These are phyloP conservation scores for Serpula lacrymans DNA, from an alignment of 768 basidiomycete genomes.

Conservation along the genomic window DNA sequence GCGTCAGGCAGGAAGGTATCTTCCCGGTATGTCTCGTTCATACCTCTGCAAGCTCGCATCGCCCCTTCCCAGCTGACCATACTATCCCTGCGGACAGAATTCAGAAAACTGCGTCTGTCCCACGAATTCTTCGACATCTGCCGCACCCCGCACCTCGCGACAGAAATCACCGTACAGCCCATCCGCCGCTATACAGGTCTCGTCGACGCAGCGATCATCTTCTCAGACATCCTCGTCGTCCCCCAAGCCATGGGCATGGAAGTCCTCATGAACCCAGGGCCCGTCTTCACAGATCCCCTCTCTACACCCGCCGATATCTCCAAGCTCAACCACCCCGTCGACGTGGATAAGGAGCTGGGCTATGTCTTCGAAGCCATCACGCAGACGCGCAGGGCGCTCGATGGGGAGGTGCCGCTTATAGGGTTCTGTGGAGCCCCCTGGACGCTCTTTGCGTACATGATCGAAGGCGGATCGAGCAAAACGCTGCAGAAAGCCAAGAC, in stretches of 20 bases:
- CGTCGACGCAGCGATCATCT: conserved; percentile 95
- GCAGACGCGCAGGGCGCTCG: conserved; percentile 71
- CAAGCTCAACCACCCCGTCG: conserved; percentile 59
- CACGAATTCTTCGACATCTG: conserved; percentile 97
- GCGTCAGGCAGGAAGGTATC: conserved; percentile 94
- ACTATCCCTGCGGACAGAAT: conserved; percentile 53
- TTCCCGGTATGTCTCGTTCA: conserved; percentile 65
- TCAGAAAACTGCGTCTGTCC: conserved; percentile 76
- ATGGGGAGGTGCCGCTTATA: conserved; percentile 91
- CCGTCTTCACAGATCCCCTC: conserved; percentile 85
- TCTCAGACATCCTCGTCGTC: conserved; percentile 96
- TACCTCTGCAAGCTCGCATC: conserved; percentile 4
- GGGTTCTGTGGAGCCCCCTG: conserved; percentile 98
- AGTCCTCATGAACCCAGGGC: conserved; percentile 91
- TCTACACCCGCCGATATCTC: conserved; percentile 67
- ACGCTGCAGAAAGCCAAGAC: conserved; percentile 88
- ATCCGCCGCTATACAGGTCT: conserved; percentile 83
- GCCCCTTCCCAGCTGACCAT: not conserved
- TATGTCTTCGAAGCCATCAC: conserved; percentile 95
- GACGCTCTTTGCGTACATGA: conserved; percentile 98
- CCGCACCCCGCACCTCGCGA: conserved; percentile 85
- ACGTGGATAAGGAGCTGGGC: conserved; percentile 79
- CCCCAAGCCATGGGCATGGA: conserved; percentile 98
- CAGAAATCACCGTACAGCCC: conserved; percentile 89
- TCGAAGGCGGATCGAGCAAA: conserved; percentile 93